Percentiles rank a stretch among this genome's conserved stretches.
phyloP scores from a whole-genome alignment of 345 rosid genomes.

The Nasturtium officinale region DNA sequence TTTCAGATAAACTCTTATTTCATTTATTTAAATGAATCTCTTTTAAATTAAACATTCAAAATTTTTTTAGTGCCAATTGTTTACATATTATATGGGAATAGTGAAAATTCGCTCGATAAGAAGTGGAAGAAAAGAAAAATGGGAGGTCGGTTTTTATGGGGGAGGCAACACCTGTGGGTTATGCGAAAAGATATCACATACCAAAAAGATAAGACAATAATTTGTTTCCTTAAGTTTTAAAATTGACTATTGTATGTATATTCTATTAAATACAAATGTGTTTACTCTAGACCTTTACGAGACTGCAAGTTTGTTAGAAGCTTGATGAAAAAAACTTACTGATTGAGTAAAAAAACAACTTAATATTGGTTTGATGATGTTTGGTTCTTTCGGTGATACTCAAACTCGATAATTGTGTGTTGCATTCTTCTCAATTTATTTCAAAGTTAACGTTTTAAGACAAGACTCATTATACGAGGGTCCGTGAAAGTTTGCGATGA shows the following conservation, averaged over 20 bases:
- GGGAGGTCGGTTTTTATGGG: conserved; percentile 35
- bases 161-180: conserved; percentile 41
- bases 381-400: no score
- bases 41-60: neutral
- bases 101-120: conserved; percentile 17
- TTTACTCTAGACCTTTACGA: conserved; percentile 14
- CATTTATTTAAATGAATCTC: neutral
- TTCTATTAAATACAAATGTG: neutral
- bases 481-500: no score
- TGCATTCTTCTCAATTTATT: no score
- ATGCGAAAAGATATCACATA: conserved; percentile 30
- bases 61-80: conserved; percentile 14
- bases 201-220: conserved; percentile 28
- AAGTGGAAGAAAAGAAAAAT: conserved; percentile 29
- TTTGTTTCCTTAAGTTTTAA: neutral
- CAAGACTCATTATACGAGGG: neutral
- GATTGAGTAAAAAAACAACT: no score
- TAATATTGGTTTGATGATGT: no score
- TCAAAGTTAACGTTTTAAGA: neutral
- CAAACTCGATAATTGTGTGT: no score
- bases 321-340: no score
- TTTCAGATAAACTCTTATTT: neutral
- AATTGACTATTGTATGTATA: neutral
- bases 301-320: no score
- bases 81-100: neutral